Conservation (phyloP, 208 protist genomes). For the Spongospora subterranea region DNA sequence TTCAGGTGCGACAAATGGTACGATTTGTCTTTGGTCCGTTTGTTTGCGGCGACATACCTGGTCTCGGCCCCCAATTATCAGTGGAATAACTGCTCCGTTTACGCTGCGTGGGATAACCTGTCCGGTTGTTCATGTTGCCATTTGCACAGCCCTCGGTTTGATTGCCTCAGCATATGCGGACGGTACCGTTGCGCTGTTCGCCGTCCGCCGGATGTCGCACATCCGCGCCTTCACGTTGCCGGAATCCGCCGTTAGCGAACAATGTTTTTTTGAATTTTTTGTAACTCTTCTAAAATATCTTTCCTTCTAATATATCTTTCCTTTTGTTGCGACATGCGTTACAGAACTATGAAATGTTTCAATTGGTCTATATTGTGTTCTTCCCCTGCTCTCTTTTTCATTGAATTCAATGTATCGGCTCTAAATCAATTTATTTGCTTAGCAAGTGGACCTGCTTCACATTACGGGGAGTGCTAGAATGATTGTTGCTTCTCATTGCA, state of each 20-base stretch:
- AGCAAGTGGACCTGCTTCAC: neutral
- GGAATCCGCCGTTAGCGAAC: neutral
- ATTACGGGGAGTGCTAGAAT: conserved; percentile 11
- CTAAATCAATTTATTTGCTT: too few species aligned
- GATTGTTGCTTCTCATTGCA: neutral
- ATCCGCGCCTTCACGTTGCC: neutral
- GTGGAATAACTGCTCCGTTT: neutral
- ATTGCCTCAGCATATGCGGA: neutral
- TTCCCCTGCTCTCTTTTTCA: too few species aligned
- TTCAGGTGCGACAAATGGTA: neutral
- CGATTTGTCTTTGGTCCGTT: conserved; percentile 47
- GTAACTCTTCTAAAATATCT: neutral
- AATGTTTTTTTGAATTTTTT: neutral
- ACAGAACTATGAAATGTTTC: too few species aligned
- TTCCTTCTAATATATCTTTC: too few species aligned
- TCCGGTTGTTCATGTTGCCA: neutral
- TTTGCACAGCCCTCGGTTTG: neutral
- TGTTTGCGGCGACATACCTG: neutral
- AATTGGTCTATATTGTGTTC: too few species aligned
- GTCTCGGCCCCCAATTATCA: neutral
- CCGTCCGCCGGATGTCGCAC: neutral
- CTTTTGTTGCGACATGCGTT: too few species aligned
- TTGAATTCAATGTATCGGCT: too few species aligned
- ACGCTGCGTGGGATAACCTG: neutral
- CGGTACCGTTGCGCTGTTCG: conserved; percentile 7